phyloP scores from a whole-genome alignment of 176 grass and related monocot species.

The Tillandsia leiboldiana region DNA sequence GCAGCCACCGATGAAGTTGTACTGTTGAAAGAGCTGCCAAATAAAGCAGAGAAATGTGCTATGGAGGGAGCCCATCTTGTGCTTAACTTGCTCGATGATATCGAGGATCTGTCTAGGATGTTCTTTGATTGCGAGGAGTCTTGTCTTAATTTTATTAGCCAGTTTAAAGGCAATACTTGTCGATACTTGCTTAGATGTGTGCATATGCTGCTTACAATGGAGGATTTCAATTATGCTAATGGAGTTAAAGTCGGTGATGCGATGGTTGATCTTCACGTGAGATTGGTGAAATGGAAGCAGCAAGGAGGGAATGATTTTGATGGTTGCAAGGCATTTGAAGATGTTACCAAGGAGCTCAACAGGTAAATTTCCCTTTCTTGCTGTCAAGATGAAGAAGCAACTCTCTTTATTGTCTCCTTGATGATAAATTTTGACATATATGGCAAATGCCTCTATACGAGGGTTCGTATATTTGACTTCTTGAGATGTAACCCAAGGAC shows the following conservation, averaged over 20 bases:
- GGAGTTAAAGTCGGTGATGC: slow-evolving; percentile 26
- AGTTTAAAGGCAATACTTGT: slow-evolving; percentile 41
- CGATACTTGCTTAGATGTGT: slow-evolving; percentile 60
- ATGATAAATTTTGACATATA: no score
- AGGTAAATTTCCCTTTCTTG: no score
- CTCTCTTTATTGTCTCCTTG: no score
- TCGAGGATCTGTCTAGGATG: slow-evolving; percentile 48
- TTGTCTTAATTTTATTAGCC: slow-evolving; percentile 32
- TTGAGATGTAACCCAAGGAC: no score
- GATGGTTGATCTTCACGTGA: slow-evolving; percentile 42
- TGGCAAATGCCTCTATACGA: no score
- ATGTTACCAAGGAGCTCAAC: background rate
- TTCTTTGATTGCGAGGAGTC: slow-evolving; percentile 55
- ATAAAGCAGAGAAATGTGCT: slow-evolving; percentile 31
- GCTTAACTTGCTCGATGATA: slow-evolving; percentile 49
- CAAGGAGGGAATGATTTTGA: slow-evolving; percentile 20
- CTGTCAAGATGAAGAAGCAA: no score
- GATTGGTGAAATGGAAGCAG: slow-evolving; percentile 51
- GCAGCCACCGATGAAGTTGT: slow-evolving; percentile 39
- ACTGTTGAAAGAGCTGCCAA: slow-evolving; percentile 23
- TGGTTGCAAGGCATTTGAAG: slow-evolving; percentile 46
- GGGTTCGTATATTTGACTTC: no score
- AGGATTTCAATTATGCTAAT: slow-evolving; percentile 4
- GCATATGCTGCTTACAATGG: slow-evolving; percentile 23
- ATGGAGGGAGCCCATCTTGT: slow-evolving; percentile 44